Conservation (phyloP, 345 rosid genomes). For the Euphorbia tirucalli region DNA sequence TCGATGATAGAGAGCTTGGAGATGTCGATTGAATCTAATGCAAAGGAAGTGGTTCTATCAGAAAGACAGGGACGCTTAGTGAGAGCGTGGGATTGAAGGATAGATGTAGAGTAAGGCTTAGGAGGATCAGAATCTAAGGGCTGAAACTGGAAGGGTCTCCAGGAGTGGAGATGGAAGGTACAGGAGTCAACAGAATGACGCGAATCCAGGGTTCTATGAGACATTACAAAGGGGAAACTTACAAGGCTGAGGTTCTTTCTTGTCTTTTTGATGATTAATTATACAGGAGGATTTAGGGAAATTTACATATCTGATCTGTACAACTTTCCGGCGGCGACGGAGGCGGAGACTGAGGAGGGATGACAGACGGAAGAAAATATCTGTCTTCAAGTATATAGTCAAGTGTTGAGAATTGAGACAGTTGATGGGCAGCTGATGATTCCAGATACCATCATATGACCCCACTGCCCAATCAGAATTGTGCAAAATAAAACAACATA, state of each 20-base stretch:
- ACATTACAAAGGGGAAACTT: slow-evolving; percentile 30
- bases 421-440: no score
- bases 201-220: slow-evolving; percentile 55
- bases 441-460: no score
- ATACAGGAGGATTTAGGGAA: no score
- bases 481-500: no score
- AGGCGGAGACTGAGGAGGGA: neutral
- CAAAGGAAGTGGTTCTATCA: slow-evolving; percentile 84
- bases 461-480: no score
- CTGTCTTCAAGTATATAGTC: no score
- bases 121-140: slow-evolving; percentile 47
- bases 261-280: no score
- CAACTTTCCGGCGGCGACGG: neutral
- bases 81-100: slow-evolving; percentile 23
- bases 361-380: neutral
- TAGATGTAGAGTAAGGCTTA: slow-evolving; percentile 31
- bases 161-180: slow-evolving; percentile 76
- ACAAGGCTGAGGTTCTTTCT: neutral
- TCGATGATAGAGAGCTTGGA: slow-evolving; percentile 74
- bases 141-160: slow-evolving; percentile 71
- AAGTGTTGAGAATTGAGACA: no score
- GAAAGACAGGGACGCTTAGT: slow-evolving; percentile 91
- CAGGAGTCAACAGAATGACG: slow-evolving; percentile 76
- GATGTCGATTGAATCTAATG: slow-evolving; percentile 60
- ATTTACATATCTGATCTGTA: neutral